Evolutionary conservation across 352 stramenopile genomes (phyloP).

Genomic region (Globisporangium uncinulatum): DNA sequence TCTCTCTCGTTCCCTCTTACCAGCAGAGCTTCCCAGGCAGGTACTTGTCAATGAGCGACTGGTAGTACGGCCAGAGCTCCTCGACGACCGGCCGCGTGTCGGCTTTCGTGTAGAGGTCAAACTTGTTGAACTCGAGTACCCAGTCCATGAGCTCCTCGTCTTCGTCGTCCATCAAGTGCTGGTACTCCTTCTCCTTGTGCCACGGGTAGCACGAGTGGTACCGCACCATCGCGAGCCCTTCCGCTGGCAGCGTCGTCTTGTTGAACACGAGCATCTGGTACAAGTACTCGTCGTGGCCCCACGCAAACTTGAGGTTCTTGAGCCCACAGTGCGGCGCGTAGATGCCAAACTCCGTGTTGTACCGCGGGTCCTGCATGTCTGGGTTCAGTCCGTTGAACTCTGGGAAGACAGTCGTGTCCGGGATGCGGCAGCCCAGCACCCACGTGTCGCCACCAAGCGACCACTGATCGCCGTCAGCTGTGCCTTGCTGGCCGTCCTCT

Average conservation of each 20-base stretch:
- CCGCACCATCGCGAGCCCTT: conserved; percentile 91
- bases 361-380: conserved; percentile 80
- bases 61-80: conserved; percentile 91
- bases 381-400: conserved; percentile 89
- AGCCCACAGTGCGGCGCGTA: conserved; percentile 89
- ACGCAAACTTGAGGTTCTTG: conserved; percentile 87
- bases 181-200: conserved; percentile 92
- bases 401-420: conserved; percentile 85
- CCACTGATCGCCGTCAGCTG: conserved; percentile 86
- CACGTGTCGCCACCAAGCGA: conserved; percentile 92
- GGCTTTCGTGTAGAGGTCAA: conserved; percentile 93
- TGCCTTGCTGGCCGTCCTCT: conserved; percentile 86
- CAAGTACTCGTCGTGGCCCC: conserved; percentile 93
- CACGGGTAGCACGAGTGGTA: conserved; percentile 93
- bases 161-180: conserved; percentile 80
- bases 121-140: conserved; percentile 92
- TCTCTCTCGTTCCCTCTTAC: conserved; percentile 17
- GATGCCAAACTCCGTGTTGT: conserved; percentile 86
- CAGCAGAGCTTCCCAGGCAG: conserved; percentile 66
- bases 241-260: conserved; percentile 76
- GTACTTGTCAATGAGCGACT: conserved; percentile 91
- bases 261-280: conserved; percentile 93
- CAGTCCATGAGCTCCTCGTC: conserved; percentile 87
- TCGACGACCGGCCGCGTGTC: conserved; percentile 71
- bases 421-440: conserved; percentile 88